Evolutionary conservation across 768 basidiomycete species (phyloP).

Genomic region (Suillus bovinus): DNA sequence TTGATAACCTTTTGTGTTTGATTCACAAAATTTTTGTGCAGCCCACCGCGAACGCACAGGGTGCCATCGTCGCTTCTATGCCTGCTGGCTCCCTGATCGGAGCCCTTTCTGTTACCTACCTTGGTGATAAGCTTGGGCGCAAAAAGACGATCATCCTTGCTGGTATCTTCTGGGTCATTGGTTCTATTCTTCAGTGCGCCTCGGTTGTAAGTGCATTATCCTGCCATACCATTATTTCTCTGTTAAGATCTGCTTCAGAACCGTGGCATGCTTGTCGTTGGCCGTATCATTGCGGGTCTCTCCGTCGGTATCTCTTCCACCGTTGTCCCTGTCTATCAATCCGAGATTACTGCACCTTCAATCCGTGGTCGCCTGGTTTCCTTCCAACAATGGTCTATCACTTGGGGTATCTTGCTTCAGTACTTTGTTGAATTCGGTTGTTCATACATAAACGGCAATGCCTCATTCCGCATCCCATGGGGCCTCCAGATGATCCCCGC

Average conservation of each 20-base stretch:
- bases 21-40: slow-evolving; percentile 16
- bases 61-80: slow-evolving; percentile 79
- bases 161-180: slow-evolving; percentile 72
- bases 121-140: slow-evolving; percentile 67
- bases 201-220: slow-evolving; percentile 35
- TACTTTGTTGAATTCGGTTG: slow-evolving; percentile 78
- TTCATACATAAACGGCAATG: slow-evolving; percentile 62
- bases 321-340: slow-evolving; percentile 74
- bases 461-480: slow-evolving; percentile 82
- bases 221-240: not conserved
- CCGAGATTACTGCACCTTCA: slow-evolving; percentile 67
- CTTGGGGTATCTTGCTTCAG: slow-evolving; percentile 76
- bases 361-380: slow-evolving; percentile 78
- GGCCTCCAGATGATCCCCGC: slow-evolving; percentile 80
- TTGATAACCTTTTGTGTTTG: not conserved
- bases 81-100: slow-evolving; percentile 70
- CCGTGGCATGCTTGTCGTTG: slow-evolving; percentile 74
- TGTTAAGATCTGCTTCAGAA: slow-evolving; percentile 37
- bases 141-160: slow-evolving; percentile 66
- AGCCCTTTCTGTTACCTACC: slow-evolving; percentile 57
- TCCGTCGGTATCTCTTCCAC: slow-evolving; percentile 68
- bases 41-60: slow-evolving; percentile 59
- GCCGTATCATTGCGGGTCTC: slow-evolving; percentile 66
- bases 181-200: slow-evolving; percentile 71
- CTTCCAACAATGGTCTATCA: slow-evolving; percentile 79